Percentiles rank a stretch among this genome's conserved stretches.
Evolutionary conservation across 2,329 filamentous ascomycete species (phyloP).

Genomic region (Hymenoscyphus repandus): DNA sequence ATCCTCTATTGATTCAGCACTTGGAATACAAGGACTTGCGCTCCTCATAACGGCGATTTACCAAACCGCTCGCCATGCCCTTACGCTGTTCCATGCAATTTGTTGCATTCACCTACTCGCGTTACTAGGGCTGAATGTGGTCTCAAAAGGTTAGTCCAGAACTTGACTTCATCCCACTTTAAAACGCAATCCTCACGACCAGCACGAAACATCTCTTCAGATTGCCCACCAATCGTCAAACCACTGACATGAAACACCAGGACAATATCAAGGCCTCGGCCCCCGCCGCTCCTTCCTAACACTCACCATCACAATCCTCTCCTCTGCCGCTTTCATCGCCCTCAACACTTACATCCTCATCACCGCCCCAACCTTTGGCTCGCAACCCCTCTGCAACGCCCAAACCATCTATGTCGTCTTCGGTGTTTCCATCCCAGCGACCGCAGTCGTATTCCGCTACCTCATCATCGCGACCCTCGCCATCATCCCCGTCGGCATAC

Average conservation of each 20-base stretch:
- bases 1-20: background rate
- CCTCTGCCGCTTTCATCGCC: slow-evolving; percentile 11
- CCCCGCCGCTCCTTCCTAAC: background rate
- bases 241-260: too few relatives aligned
- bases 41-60: background rate
- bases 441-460: slow-evolving; percentile 2
- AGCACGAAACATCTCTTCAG: too few relatives aligned
- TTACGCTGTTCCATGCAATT: slow-evolving; percentile 1
- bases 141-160: slow-evolving; percentile 10
- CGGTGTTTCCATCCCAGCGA: slow-evolving; percentile 30
- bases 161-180: background rate
- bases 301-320: slow-evolving; percentile 1
- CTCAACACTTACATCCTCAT: slow-evolving; percentile 16
- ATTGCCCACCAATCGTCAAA: too few relatives aligned
- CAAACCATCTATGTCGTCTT: slow-evolving; percentile 18
- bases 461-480: slow-evolving; percentile 1
- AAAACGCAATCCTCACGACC: too few relatives aligned
- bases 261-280: background rate
- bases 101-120: slow-evolving; percentile 16
- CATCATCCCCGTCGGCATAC: background rate
- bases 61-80: background rate
- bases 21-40: background rate
- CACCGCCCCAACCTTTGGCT: slow-evolving; percentile 14
- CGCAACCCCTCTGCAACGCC: slow-evolving; percentile 17
- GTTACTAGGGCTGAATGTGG: slow-evolving; percentile 16